A percentile compares a stretch with the other conserved stretches of the same genome.
These are phyloP conservation scores for Hygrocybe punicea DNA, from an alignment of 768 basidiomycete species.

Conservation along the genomic window DNA sequence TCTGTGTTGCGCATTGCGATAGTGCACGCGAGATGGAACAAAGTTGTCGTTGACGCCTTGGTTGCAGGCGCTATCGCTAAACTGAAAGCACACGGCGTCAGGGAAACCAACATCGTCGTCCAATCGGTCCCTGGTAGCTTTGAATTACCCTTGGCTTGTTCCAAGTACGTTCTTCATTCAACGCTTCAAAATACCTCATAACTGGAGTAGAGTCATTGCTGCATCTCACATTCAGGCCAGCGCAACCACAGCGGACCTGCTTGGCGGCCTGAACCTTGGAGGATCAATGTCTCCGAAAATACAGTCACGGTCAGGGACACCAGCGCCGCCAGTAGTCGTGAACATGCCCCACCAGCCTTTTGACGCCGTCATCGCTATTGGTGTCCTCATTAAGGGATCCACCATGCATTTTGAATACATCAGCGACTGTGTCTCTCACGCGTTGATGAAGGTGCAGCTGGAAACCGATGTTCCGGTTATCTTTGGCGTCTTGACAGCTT, in stretches of 20 bases:
- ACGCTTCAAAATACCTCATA: background rate
- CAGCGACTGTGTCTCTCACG: conserved; percentile 88
- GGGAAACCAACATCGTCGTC: conserved; percentile 83
- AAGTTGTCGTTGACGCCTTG: conserved; percentile 78
- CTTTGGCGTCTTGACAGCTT: conserved; percentile 91
- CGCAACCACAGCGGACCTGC: conserved; percentile 75
- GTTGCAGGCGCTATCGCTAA: conserved; percentile 75
- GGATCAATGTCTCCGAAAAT: conserved; percentile 30
- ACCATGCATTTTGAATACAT: conserved; percentile 99
- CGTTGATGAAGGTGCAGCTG: conserved; percentile 90
- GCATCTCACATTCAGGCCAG: conserved; percentile 81
- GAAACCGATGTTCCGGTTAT: conserved; percentile 93
- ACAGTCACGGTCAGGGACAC: conserved; percentile 51
- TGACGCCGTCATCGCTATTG: conserved; percentile 95
- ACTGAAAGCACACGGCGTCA: conserved; percentile 82
- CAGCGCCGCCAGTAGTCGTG: conserved; percentile 40
- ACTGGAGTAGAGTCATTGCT: conserved; percentile 67
- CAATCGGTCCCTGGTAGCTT: conserved; percentile 94
- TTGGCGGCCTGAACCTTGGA: conserved; percentile 58
- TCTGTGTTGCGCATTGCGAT: conserved; percentile 81
- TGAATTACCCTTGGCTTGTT: conserved; percentile 86
- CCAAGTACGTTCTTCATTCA: conserved; percentile 55
- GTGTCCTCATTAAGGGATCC: conserved; percentile 94
- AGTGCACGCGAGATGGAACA: conserved; percentile 97
- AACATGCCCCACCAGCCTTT: conserved; percentile 63